These are phyloP conservation scores for Lactifluus rugatus DNA, from an alignment of 768 basidiomycete species.

Conservation along the genomic window DNA sequence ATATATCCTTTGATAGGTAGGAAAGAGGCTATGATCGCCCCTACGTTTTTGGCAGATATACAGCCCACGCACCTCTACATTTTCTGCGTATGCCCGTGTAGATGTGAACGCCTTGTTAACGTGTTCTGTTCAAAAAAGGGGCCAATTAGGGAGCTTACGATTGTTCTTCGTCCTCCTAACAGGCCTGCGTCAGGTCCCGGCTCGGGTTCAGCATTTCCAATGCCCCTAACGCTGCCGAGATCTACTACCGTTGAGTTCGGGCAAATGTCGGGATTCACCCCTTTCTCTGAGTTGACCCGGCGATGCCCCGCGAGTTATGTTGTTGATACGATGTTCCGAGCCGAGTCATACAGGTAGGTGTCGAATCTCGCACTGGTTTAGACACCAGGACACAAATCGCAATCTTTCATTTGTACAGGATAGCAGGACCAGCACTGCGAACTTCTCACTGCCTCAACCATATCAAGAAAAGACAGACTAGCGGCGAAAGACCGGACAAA, in stretches of 20 bases:
- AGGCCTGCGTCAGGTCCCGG: background rate
- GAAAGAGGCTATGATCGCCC: background rate
- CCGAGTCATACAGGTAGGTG: no score
- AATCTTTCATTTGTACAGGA: background rate
- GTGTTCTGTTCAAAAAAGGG: background rate
- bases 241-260: no score
- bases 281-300: background rate
- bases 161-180: no score
- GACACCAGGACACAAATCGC: background rate
- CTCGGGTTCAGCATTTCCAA: no score
- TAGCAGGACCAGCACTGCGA: slow-evolving; percentile 13
- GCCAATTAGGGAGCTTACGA: no score
- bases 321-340: no score
- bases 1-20: background rate
- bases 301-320: no score
- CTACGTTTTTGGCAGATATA: background rate
- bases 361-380: no score
- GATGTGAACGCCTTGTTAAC: background rate
- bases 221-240: no score
- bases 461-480: slow-evolving; percentile 6
- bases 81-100: background rate
- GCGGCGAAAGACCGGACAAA: background rate
- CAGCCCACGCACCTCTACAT: background rate
- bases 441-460: background rate
- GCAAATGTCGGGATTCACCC: no score